Evolutionary conservation across 2,329 filamentous ascomycete genomes (phyloP).

Genomic region (Fusarium nelsonii): DNA sequence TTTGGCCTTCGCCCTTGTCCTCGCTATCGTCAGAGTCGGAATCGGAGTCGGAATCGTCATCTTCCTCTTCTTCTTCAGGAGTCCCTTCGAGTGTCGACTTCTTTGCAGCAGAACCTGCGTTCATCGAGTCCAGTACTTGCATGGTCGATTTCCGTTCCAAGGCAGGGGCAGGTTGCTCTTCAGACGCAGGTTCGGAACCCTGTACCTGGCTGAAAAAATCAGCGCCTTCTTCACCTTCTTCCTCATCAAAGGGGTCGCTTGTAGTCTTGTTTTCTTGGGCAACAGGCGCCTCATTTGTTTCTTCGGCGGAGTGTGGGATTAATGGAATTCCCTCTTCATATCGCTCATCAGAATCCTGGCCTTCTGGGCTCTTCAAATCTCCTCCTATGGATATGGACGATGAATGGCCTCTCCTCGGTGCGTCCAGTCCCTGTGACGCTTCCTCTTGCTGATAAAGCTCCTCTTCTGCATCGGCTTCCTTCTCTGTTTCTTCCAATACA

Average conservation of each 20-base stretch:
- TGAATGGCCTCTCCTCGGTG: conserved; percentile 40
- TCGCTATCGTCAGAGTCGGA: conserved; percentile 1
- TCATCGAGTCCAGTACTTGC: conserved; percentile 70
- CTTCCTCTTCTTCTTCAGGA: conserved; percentile 42
- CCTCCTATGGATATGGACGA: conserved; percentile 58
- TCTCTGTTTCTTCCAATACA: conserved; percentile 66
- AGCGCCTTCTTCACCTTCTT: conserved; percentile 65
- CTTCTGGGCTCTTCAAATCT: conserved; percentile 56
- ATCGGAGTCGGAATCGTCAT: not conserved
- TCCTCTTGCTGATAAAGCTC: conserved; percentile 49
- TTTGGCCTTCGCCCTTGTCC: conserved; percentile 13
- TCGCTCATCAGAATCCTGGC: conserved; percentile 66
- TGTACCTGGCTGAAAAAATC: conserved; percentile 73
- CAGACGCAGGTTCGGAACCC: conserved; percentile 42
- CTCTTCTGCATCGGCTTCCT: conserved; percentile 59
- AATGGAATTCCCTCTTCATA: conserved; percentile 79
- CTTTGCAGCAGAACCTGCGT: conserved; percentile 50
- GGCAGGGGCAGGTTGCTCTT: conserved; percentile 32
- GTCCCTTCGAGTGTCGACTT: conserved; percentile 52
- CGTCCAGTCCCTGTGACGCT: conserved; percentile 18
- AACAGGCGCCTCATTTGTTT: conserved; percentile 3
- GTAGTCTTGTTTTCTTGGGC: conserved; percentile 40
- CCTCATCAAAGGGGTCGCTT: conserved; percentile 57
- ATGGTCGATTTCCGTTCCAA: conserved; percentile 78
- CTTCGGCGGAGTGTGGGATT: conserved; percentile 56